Percentiles rank a stretch among this genome's conserved stretches.
phyloP scores from a whole-genome alignment of 2,329 filamentous ascomycete species.

The Fusarium ambrosium region DNA sequence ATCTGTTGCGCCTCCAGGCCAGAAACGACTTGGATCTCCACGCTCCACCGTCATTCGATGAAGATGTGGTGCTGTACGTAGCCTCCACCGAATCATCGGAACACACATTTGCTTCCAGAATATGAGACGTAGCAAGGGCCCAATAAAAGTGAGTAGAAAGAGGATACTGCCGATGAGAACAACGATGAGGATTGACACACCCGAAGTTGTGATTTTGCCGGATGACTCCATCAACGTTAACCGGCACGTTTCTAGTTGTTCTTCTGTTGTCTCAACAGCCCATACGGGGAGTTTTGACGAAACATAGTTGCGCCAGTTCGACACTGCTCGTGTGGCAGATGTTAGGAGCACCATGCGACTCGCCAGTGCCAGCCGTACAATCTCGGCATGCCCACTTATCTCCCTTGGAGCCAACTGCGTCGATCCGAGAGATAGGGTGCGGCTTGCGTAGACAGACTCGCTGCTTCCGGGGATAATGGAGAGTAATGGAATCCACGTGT shows the following conservation, averaged over 20 bases:
- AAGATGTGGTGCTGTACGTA: background rate
- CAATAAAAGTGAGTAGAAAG: background rate
- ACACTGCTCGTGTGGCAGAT: background rate
- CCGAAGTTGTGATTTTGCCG: background rate
- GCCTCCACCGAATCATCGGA: background rate
- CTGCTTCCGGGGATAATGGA: background rate
- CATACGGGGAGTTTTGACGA: background rate
- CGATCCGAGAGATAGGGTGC: background rate
- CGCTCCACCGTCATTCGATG: background rate
- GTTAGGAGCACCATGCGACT: background rate
- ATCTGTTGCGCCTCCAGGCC: background rate
- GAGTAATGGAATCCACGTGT: background rate
- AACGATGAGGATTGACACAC: background rate
- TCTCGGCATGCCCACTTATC: background rate
- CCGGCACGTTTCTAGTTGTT: background rate
- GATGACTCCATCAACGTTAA: background rate
- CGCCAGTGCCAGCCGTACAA: background rate
- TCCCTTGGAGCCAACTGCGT: background rate
- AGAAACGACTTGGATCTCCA: background rate
- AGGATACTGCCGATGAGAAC: background rate
- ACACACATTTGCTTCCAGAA: background rate
- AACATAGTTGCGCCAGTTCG: background rate
- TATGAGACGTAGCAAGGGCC: background rate
- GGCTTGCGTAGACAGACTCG: background rate
- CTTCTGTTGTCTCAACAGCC: background rate